Evolutionary conservation across 768 basidiomycete genomes (phyloP), one percentile per base, ranked within the genome.

Genomic region (Daedaleopsis nitida): DNA sequence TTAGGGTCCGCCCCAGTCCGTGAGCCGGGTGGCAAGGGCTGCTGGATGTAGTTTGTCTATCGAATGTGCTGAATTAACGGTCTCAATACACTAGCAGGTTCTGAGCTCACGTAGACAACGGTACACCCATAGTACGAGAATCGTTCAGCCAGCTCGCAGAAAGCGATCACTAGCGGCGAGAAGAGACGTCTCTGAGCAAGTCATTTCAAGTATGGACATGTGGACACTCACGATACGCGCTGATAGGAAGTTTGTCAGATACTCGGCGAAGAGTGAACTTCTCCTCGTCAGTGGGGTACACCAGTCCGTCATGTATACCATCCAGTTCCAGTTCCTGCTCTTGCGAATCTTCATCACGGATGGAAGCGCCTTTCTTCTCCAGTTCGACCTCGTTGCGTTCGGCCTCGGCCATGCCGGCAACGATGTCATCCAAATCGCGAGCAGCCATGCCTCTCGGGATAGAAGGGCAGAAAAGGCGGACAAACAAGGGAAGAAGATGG

Each of bases 11-110:
- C 83, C 19, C 91, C 91, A 0, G 89, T 91, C 47, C 69, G 78
- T 0, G 89, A 91, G 48, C 85, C 86, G 0, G 68, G 59, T 3
- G 91, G 91, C 9, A 92, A 82, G 0, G 81, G 81, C 60, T 85
- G 83, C 70, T 92, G 91, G 43, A 92, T 86, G 73, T 85, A 92
- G 73, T 92, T 92, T 35, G 85, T 84, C 86, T 88, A 32, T 11
- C n/a, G n/a, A 34, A 17, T 65, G 27, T 50, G 49, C 17, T 8
- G 39, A n/a, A 16, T 13, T 13, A 19, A 7, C 32, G 38, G n/a
- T n/a, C n/a, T 55, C 43, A 55, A 16, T 16, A 38, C 13, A 38
- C n/a, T n/a, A n/a, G n/a, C n/a, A n/a, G n/a, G n/a, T n/a, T n/a
- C n/a, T n/a, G n/a, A n/a, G n/a, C 69, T 57, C 43, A 78, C 76